phyloP scores from a whole-genome alignment of 73 alveolate genomes.

The Tetrahymena elliotti region DNA sequence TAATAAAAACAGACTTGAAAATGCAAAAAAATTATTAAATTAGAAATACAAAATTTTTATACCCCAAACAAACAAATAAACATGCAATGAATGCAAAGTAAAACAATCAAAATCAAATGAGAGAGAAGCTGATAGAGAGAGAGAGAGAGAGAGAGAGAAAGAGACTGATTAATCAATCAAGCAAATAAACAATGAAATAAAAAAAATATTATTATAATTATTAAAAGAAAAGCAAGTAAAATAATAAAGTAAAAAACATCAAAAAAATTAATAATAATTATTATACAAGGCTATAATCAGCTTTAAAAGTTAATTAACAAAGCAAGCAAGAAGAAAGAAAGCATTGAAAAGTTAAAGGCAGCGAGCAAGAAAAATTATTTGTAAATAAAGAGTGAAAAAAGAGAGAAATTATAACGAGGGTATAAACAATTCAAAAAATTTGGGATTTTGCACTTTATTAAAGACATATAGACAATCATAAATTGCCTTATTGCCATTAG shows the following conservation, averaged over 20 bases:
- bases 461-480: not conserved
- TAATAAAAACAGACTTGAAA: not conserved
- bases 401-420: conserved; percentile 1
- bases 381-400: not conserved
- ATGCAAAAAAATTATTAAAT: not conserved
- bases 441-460: not conserved
- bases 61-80: not conserved
- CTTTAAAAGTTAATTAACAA: not conserved
- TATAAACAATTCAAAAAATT: not conserved
- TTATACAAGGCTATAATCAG: not conserved
- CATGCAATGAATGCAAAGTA: too few relatives aligned
- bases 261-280: not conserved
- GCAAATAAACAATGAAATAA: not conserved
- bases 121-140: too few relatives aligned
- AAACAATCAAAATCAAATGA: too few relatives aligned
- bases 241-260: not conserved
- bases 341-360: not conserved
- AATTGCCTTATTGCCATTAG: not conserved
- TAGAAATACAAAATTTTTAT: not conserved
- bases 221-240: not conserved
- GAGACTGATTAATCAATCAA: not conserved
- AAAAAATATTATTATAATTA: not conserved
- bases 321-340: not conserved
- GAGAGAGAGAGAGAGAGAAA: not conserved
- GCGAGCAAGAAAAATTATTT: not conserved